These are phyloP conservation scores for Metschnikowia orientalis DNA, from an alignment of 805 yeast species.

Conservation along the genomic window DNA sequence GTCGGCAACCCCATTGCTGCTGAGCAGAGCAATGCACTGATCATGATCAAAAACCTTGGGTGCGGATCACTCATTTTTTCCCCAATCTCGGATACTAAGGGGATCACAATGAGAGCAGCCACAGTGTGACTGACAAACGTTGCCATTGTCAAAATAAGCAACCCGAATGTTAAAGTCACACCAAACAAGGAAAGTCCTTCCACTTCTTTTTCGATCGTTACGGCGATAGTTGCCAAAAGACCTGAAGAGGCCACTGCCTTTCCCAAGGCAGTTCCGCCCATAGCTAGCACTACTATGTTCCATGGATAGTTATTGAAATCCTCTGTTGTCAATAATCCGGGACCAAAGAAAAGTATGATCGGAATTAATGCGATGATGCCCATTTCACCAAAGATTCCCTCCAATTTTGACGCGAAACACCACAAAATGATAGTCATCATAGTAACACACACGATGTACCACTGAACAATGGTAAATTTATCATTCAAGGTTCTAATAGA, in stretches of 20 bases:
- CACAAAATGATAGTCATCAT: constrained; percentile 44
- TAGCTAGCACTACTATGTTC: constrained; percentile 51
- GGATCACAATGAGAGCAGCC: constrained; percentile 90
- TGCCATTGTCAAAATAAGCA: constrained; percentile 77
- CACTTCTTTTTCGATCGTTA: constrained; percentile 39
- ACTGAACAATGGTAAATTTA: constrained; percentile 41
- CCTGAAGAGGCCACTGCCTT: constrained; percentile 49
- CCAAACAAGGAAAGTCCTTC: constrained; percentile 41
- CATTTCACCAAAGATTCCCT: constrained; percentile 42
- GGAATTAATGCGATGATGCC: constrained; percentile 49
- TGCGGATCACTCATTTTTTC: constrained; percentile 69
- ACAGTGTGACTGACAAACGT: constrained; percentile 97
- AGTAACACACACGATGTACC: constrained; percentile 39
- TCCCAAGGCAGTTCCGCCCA: constrained; percentile 55
- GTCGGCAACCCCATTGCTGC: constrained; percentile 98
- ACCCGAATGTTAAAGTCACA: constrained; percentile 53
- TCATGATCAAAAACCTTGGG: constrained; percentile 74
- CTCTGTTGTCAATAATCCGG: constrained; percentile 44
- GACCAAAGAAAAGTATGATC: constrained; percentile 45
- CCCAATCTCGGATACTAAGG: constrained; percentile 90
- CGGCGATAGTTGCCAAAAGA: constrained; percentile 43
- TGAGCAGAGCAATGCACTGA: constrained; percentile 68
- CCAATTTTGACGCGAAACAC: constrained; percentile 44
- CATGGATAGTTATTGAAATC: constrained; percentile 52
- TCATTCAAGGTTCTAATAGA: constrained; percentile 45